Percentiles rank a stretch among this genome's conserved stretches.
These are phyloP conservation scores for Penicillium crustosum DNA, from an alignment of 2,329 filamentous ascomycete species.

Conservation along the genomic window DNA sequence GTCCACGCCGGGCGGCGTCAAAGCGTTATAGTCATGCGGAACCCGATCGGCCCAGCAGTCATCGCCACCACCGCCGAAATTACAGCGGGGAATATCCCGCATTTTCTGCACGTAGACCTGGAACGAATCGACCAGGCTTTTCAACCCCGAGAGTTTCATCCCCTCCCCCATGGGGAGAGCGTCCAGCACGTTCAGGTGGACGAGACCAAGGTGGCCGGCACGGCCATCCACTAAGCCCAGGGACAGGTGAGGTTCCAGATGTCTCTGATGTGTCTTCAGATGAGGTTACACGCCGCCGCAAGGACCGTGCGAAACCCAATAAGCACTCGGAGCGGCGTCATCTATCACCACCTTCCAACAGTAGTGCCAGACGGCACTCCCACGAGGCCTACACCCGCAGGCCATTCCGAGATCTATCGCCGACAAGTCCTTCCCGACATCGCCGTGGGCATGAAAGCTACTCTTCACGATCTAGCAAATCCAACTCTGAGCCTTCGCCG, in stretches of 20 bases:
- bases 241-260: slow-evolving; percentile 21
- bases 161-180: slow-evolving; percentile 24
- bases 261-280: slow-evolving; percentile 34
- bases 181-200: slow-evolving; percentile 20
- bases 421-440: slow-evolving; percentile 15
- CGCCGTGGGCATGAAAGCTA: slow-evolving; percentile 13
- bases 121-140: slow-evolving; percentile 16
- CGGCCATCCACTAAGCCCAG: slow-evolving; percentile 21
- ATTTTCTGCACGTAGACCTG: slow-evolving; percentile 19
- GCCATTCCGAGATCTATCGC: slow-evolving; percentile 31
- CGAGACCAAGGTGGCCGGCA: slow-evolving; percentile 23
- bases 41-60: slow-evolving; percentile 21
- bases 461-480: slow-evolving; percentile 11
- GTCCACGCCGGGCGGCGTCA: slow-evolving; percentile 16
- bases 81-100: slow-evolving; percentile 25
- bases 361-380: slow-evolving; percentile 35
- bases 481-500: slow-evolving; percentile 12
- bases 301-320: slow-evolving; percentile 16
- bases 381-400: slow-evolving; percentile 38
- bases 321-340: slow-evolving; percentile 23
- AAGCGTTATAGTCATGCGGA: slow-evolving; percentile 20
- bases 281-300: slow-evolving; percentile 15
- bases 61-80: slow-evolving; percentile 25
- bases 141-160: slow-evolving; percentile 31
- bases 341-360: slow-evolving; percentile 29